A percentile compares a stretch with the other conserved stretches of the same genome.
Evolutionary conservation across 352 stramenopile genomes (phyloP).

Genomic region (Phytophthora quininea): DNA sequence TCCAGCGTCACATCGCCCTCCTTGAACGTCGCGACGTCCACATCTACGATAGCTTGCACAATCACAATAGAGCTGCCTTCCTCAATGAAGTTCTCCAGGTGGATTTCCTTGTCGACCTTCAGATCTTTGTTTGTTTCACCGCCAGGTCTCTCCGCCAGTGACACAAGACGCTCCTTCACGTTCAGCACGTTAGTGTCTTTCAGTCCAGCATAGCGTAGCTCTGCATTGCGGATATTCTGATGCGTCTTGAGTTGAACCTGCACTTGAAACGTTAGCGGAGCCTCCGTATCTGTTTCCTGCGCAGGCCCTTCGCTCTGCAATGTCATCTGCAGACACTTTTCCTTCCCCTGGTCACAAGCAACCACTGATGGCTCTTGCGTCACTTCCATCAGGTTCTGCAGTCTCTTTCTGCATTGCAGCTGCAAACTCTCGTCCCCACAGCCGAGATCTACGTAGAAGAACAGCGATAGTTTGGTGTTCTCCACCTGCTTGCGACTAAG

Average conservation of each 20-base stretch:
- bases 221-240: conserved; percentile 28
- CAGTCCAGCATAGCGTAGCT: conserved; percentile 64
- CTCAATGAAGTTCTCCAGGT: conserved; percentile 71
- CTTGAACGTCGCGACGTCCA: conserved; percentile 41
- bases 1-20: conserved; percentile 64
- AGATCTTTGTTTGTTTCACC: conserved; percentile 21
- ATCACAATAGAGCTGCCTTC: conserved; percentile 71
- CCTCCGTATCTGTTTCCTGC: conserved; percentile 9
- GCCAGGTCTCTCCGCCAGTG: conserved; percentile 39
- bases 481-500: conserved; percentile 40
- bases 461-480: conserved; percentile 74
- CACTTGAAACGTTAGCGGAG: conserved; percentile 56
- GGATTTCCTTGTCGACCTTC: conserved; percentile 52
- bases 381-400: conserved; percentile 63
- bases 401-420: conserved; percentile 51
- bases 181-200: conserved; percentile 72
- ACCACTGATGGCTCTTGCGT: conserved; percentile 34
- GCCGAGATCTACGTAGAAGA: conserved; percentile 80
- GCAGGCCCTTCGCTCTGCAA: conserved; percentile 47
- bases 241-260: conserved; percentile 56
- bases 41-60: conserved; percentile 69
- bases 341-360: conserved; percentile 22
- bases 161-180: conserved; percentile 69
- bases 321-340: conserved; percentile 45
- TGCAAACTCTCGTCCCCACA: conserved; percentile 72